Conservation (phyloP, 371 early-diverging fungal species). For the Vairimorpha apis region DNA sequence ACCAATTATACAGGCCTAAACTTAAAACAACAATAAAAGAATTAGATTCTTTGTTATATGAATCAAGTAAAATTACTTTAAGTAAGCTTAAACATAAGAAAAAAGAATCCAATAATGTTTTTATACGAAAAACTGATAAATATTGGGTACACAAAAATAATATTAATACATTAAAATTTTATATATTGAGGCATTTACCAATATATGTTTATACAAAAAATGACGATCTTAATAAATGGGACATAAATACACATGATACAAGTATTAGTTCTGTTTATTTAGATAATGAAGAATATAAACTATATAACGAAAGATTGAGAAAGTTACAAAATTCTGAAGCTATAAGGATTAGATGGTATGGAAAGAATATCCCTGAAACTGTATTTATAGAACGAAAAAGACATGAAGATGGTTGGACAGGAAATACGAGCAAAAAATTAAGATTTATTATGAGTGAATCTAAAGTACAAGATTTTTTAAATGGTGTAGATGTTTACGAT, state of each 20-base stretch:
- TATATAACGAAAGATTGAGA: conserved; percentile 80
- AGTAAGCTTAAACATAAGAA: conserved; percentile 21
- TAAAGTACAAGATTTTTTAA: conserved; percentile 74
- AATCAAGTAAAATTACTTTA: conserved; percentile 64
- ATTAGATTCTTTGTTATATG: conserved; percentile 74
- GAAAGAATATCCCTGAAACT: conserved; percentile 65
- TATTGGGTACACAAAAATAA: conserved; percentile 91
- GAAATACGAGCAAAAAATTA: conserved; percentile 78
- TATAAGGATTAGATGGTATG: conserved; percentile 84
- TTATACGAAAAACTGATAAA: conserved; percentile 66
- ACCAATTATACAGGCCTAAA: conserved; percentile 75
- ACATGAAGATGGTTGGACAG: conserved; percentile 87
- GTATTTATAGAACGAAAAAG: conserved; percentile 93
- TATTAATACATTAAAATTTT: conserved; percentile 82
- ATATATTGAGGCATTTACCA: conserved; percentile 82
- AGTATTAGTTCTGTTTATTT: conserved; percentile 88
- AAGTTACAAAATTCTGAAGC: conserved; percentile 84
- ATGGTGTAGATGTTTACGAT: conserved; percentile 73
- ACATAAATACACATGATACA: conserved; percentile 70
- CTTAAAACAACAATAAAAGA: conserved; percentile 77
- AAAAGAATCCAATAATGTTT: conserved; percentile 32
- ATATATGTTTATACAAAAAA: conserved; percentile 69
- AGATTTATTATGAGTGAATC: conserved; percentile 88
- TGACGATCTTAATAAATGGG: conserved; percentile 45
- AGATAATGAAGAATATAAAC: conserved; percentile 79